Percentiles rank a stretch among this genome's conserved stretches.
Evolutionary conservation across 2,329 filamentous ascomycete genomes (phyloP).

Genomic region (Neodidymelliopsis sp.): DNA sequence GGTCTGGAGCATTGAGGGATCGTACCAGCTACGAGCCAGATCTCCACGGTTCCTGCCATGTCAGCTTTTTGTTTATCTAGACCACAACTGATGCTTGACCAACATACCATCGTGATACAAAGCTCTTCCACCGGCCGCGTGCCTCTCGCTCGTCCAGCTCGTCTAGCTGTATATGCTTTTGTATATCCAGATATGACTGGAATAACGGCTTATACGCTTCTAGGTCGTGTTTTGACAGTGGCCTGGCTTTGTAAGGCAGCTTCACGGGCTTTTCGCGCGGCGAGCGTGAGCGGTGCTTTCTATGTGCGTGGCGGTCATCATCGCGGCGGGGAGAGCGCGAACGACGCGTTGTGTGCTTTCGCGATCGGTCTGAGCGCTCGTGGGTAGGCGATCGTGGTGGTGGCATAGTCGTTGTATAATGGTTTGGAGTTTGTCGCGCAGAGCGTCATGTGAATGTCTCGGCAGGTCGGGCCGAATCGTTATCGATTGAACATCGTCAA

Average conservation of each 20-base stretch:
- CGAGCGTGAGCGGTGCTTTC: constrained; percentile 42
- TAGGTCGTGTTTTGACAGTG: constrained; percentile 74
- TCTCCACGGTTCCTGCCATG: constrained; percentile 78
- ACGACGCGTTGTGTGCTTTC: constrained; percentile 48
- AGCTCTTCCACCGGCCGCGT: constrained; percentile 91
- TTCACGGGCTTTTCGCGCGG: constrained; percentile 34
- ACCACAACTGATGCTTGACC: background rate
- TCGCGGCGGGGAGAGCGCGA: constrained; percentile 43
- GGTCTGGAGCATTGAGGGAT: constrained; percentile 72
- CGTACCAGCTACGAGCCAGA: constrained; percentile 92
- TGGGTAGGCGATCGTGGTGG: background rate
- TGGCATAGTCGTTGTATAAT: constrained; percentile 8
- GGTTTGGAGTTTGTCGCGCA: constrained; percentile 2
- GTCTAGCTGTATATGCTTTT: constrained; percentile 77
- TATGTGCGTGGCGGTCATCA: constrained; percentile 31
- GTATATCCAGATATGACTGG: constrained; percentile 84
- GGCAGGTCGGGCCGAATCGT: constrained; percentile 1
- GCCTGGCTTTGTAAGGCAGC: constrained; percentile 71
- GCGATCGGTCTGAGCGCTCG: constrained; percentile 5
- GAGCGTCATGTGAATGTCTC: constrained; percentile 11
- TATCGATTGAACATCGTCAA: too few species aligned
- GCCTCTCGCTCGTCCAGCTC: constrained; percentile 77
- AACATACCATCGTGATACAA: constrained; percentile 80
- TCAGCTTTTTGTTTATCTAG: constrained; percentile 49
- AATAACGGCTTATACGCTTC: constrained; percentile 73